phyloP scores from a whole-genome alignment of 108 stramenopile species.

The Nannochloropsis salina region DNA sequence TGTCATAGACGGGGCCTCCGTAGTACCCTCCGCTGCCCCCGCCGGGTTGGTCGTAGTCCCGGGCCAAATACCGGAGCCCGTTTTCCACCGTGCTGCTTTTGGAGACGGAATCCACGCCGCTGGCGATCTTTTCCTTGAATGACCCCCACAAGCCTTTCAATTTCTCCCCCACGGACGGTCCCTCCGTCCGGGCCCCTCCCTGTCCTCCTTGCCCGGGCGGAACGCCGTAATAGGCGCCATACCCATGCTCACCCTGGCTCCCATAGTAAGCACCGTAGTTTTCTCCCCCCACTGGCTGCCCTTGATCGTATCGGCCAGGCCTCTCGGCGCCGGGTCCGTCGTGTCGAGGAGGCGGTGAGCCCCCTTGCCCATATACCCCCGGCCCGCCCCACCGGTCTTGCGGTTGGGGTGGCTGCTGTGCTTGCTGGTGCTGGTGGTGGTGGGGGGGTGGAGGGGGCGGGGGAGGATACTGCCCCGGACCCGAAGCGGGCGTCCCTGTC shows the following conservation, averaged over 20 bases:
- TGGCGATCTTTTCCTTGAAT: background rate
- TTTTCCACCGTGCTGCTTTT: slow-evolving; percentile 5
- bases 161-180: background rate
- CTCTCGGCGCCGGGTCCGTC: too few relatives aligned
- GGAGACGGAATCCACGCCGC: background rate
- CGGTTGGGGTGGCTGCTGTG: background rate
- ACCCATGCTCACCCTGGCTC: background rate
- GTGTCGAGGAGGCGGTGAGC: too few relatives aligned
- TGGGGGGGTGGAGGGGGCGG: background rate
- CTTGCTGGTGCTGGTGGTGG: background rate
- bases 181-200: background rate
- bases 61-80: background rate
- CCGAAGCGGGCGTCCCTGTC: too few relatives aligned
- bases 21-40: background rate
- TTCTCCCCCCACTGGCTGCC: background rate
- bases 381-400: background rate
- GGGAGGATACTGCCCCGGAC: slow-evolving; percentile 19
- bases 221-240: slow-evolving; percentile 3
- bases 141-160: background rate
- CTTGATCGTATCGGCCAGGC: background rate
- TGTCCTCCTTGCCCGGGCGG: background rate
- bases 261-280: background rate
- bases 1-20: background rate
- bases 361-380: too few relatives aligned
- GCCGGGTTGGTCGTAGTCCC: background rate